Conservation (phyloP, 192 early-diverging fungal species). For the Geranomyces variabilis region DNA sequence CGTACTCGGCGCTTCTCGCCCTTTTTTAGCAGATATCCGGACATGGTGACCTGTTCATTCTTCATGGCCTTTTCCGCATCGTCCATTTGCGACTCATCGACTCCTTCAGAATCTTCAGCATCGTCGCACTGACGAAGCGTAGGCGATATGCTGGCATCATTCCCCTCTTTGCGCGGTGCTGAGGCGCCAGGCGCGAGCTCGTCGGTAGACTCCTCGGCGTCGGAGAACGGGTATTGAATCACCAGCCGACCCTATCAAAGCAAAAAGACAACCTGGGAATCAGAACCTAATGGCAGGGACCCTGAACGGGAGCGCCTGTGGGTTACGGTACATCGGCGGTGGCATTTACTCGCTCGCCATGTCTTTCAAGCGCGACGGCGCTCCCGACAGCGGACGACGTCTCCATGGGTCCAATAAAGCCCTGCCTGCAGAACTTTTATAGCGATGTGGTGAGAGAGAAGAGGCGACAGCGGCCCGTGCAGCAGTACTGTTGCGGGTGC, state of each 20-base stretch:
- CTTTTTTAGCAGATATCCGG: constrained; percentile 51
- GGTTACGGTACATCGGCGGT: not conserved
- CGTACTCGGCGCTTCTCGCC: constrained; percentile 50
- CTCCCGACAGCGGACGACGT: not conserved
- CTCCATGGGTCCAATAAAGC: too few relatives aligned
- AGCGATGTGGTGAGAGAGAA: too few relatives aligned
- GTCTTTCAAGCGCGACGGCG: not conserved
- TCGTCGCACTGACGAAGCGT: not conserved
- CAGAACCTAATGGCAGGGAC: not conserved
- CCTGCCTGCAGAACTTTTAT: too few relatives aligned
- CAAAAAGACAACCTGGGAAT: not conserved
- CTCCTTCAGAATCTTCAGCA: constrained; percentile 30
- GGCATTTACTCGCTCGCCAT: not conserved
- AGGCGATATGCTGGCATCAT: constrained; percentile 13
- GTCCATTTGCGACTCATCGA: not conserved
- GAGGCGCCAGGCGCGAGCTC: constrained; percentile 12
- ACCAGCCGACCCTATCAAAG: constrained; percentile 2
- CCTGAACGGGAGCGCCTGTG: not conserved
- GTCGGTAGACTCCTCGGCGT: constrained; percentile 47
- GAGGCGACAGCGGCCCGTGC: too few relatives aligned
- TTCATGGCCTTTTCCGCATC: constrained; percentile 32
- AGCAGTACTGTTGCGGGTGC: too few relatives aligned
- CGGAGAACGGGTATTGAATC: constrained; percentile 52
- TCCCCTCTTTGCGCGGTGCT: not conserved
- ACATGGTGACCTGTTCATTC: constrained; percentile 25